Base-by-base conservation (phyloP, 2,329 filamentous ascomycete genomes). In the Stemphylium lycopersici region DNA sequence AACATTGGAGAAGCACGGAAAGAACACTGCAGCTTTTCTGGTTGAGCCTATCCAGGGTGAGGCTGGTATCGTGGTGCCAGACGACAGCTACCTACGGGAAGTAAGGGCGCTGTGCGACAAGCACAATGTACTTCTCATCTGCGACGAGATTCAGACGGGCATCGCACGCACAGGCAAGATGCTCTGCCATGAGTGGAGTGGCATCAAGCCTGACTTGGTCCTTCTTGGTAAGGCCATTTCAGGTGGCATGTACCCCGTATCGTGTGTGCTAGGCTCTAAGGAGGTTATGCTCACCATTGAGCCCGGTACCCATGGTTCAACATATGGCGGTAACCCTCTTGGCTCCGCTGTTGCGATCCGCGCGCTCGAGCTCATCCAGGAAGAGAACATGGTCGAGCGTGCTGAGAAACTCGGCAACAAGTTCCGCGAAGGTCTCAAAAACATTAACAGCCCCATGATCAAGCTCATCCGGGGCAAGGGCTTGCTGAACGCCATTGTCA, bases 201-300 rank as follows among this genome's bases (percentile, higher is more conserved):
- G 88, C 65, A 92, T 99, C 81, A 96, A 93, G 81, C 95, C 93
- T 34, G 95, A 99, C 74, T 84, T 99, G 70, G 89, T 99, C 20
- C 88, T 96, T 42, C 87, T 99, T 31, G 95, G 95, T 72, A 99
- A 99, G 81, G 95, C 95, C 66, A 96, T 99, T 74, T 96, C 92
- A 31, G 95, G 95, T 61, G 95, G 95, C 76, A 95, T 98, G 89
- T 99, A 99, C 79, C 95, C 95, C n/a, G 95, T 99, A 53, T 96
- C 92, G 58, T 92, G 89, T 68, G 93, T 99, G 43, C 83, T 99
- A 47, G 89, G 90, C 58, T 87, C 87, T 68, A 92, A 89, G 78
- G 93, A 97, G 52, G 83, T 98, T 61, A 97, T 99, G 93, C 84
- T 97, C 63, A 95, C 93, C 8, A 83, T 99, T 61, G 95, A 99